Evolutionary conservation across 2,329 filamentous ascomycete species (phyloP).

Genomic region (Ceratocystis ficicola): DNA sequence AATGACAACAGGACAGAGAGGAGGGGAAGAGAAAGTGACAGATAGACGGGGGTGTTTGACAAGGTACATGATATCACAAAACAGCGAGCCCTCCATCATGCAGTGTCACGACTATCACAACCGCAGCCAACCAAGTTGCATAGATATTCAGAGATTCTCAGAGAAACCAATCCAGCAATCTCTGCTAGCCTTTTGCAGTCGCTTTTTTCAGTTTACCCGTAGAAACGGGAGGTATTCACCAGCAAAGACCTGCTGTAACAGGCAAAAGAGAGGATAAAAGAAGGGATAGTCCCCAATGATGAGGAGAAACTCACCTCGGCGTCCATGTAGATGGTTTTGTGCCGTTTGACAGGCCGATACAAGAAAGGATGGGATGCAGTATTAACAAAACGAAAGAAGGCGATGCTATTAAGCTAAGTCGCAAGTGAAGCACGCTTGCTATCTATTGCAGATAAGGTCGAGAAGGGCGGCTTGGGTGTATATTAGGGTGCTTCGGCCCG

Average conservation of each 20-base stretch:
- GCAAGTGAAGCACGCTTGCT: neutral
- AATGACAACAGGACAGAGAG: neutral
- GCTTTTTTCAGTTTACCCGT: too few relatives aligned
- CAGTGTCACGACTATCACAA: neutral
- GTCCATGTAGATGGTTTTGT: slow-evolving; percentile 20
- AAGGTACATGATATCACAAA: slow-evolving; percentile 2
- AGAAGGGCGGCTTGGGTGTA: too few relatives aligned
- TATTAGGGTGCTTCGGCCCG: neutral
- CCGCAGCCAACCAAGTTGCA: too few relatives aligned
- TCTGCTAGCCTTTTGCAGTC: neutral
- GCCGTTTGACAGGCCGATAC: slow-evolving; percentile 3
- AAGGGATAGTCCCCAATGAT: neutral
- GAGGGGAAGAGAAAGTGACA: neutral
- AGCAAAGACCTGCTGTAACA: too few relatives aligned
- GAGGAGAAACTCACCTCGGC: slow-evolving; percentile 19
- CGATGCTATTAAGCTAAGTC: neutral
- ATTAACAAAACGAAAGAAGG: neutral
- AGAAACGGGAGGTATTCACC: too few relatives aligned
- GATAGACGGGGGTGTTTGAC: neutral
- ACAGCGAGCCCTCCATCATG: neutral
- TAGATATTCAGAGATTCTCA: too few relatives aligned
- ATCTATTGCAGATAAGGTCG: neutral
- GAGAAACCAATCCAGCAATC: too few relatives aligned
- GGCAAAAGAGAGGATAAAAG: neutral
- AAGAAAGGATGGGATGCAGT: neutral